These are phyloP conservation scores for Nitzschia inconspicua DNA, from an alignment of 108 stramenopile genomes.

Conservation along the genomic window DNA sequence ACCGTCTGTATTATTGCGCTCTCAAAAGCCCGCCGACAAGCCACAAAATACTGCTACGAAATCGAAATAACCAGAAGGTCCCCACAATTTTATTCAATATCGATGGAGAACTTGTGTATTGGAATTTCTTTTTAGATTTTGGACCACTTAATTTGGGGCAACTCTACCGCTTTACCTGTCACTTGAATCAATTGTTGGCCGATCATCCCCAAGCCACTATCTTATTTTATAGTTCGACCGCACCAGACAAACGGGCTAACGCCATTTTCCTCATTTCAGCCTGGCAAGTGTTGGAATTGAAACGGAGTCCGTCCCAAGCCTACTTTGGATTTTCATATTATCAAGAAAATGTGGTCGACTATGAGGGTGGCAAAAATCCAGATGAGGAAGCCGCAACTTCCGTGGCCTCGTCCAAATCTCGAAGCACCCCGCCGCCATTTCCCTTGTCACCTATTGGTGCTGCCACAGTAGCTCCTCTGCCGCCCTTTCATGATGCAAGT, in stretches of 20 bases:
- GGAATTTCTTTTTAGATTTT: conserved; percentile 99
- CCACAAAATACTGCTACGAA: conserved; percentile 31
- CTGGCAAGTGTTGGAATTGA: conserved; percentile 89
- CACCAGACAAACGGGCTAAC: conserved; percentile 85
- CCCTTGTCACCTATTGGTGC: conserved; percentile 11
- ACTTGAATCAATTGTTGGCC: conserved; percentile 54
- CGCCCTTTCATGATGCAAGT: conserved; percentile 99
- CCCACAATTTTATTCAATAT: conserved; percentile 84
- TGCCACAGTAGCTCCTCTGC: conserved; percentile 51
- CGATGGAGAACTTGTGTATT: conserved; percentile 93
- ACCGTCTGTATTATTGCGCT: conserved; percentile 49
- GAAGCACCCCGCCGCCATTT: conserved; percentile 23
- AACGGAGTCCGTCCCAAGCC: conserved; percentile 74
- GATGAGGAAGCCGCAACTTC: neutral
- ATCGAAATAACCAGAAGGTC: conserved; percentile 16
- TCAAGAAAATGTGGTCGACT: neutral
- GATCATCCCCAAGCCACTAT: conserved; percentile 22
- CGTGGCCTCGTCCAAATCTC: neutral
- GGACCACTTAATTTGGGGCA: conserved; percentile 98
- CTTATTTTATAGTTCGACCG: conserved; percentile 76
- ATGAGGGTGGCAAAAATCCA: neutral
- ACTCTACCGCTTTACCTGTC: conserved; percentile 89
- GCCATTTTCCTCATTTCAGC: conserved; percentile 87
- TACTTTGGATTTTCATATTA: conserved; percentile 42
- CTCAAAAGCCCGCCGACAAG: conserved; percentile 26